These are phyloP conservation scores for Solanum sejunctum DNA, from an alignment of 257 asterid genomes.

Conservation along the genomic window DNA sequence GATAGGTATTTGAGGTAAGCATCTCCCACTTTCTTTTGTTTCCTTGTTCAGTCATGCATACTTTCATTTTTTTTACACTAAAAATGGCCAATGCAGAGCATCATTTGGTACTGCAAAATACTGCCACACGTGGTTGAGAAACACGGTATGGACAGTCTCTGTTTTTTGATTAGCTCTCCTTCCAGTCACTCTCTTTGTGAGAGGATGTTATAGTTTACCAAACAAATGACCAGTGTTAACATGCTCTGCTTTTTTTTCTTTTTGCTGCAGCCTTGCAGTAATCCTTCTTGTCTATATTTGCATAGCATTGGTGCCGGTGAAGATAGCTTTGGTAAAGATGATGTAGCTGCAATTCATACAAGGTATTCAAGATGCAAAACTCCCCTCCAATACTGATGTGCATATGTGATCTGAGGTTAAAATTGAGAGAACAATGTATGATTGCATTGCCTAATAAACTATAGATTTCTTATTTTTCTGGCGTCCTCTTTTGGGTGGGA, in stretches of 20 bases:
- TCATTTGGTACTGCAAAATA: constrained; percentile 98
- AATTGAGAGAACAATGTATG: neutral
- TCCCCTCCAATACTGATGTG: neutral
- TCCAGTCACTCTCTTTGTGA: neutral
- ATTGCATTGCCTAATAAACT: neutral
- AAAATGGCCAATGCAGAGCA: constrained; percentile 53
- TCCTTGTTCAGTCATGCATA: neutral
- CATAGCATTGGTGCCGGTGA: constrained; percentile 87
- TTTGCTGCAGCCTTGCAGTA: constrained; percentile 77
- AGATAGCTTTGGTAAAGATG: constrained; percentile 96
- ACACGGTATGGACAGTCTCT: constrained; percentile 39
- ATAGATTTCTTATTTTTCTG: neutral
- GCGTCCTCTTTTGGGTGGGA: neutral
- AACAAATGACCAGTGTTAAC: constrained; percentile 3
- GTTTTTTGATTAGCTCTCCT: neutral
- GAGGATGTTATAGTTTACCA: neutral
- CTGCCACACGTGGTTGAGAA: constrained; percentile 96
- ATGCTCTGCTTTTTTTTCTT: constrained; percentile 12
- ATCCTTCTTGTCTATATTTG: constrained; percentile 84
- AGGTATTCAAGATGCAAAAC: constrained; percentile 35
- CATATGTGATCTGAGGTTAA: neutral
- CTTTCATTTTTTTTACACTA: neutral
- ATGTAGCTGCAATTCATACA: constrained; percentile 90
- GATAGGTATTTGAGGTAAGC: constrained; percentile 76
- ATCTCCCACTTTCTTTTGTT: constrained; percentile 5